A percentile compares a stretch with the other conserved stretches of the same genome.
phyloP scores from a whole-genome alignment of 2,329 filamentous ascomycete genomes.

The Myriosclerotinia duriaeana region DNA sequence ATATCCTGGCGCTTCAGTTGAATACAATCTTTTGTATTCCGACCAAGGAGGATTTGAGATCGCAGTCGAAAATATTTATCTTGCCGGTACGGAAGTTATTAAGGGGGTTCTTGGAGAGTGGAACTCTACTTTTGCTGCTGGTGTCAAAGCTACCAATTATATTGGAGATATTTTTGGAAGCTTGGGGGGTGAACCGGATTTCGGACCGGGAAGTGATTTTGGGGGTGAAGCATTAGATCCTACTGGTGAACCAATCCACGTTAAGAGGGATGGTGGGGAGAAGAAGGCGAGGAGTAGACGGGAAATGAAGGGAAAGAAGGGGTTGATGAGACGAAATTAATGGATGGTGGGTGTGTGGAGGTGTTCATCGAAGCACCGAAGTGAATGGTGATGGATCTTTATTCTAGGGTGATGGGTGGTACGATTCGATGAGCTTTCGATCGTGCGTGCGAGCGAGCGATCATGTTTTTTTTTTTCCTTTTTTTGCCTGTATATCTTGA shows the following conservation, averaged over 20 bases:
- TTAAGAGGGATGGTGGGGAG: constrained; percentile 15
- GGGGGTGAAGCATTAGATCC: constrained; percentile 6
- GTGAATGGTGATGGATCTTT: background rate
- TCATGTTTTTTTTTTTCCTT: background rate
- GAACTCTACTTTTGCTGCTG: constrained; percentile 56
- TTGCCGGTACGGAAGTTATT: constrained; percentile 64
- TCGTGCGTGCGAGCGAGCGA: background rate
- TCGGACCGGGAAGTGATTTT: constrained; percentile 48
- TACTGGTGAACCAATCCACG: background rate
- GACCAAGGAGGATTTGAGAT: constrained; percentile 64
- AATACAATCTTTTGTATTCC: constrained; percentile 58
- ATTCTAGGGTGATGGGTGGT: background rate
- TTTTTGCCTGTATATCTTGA: constrained; percentile 5
- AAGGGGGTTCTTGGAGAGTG: constrained; percentile 58
- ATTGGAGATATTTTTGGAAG: constrained; percentile 69
- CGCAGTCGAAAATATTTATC: constrained; percentile 64
- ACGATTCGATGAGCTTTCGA: background rate
- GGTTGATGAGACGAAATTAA: constrained; percentile 17
- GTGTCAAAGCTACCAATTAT: constrained; percentile 54
- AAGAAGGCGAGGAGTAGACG: constrained; percentile 9
- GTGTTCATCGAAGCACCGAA: background rate
- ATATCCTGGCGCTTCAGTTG: constrained; percentile 55
- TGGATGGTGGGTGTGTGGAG: background rate
- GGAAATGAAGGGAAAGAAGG: constrained; percentile 22
- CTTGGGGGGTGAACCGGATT: constrained; percentile 63